phyloP scores from a whole-genome alignment of 345 rosid genomes.

The Turnera subulata region DNA sequence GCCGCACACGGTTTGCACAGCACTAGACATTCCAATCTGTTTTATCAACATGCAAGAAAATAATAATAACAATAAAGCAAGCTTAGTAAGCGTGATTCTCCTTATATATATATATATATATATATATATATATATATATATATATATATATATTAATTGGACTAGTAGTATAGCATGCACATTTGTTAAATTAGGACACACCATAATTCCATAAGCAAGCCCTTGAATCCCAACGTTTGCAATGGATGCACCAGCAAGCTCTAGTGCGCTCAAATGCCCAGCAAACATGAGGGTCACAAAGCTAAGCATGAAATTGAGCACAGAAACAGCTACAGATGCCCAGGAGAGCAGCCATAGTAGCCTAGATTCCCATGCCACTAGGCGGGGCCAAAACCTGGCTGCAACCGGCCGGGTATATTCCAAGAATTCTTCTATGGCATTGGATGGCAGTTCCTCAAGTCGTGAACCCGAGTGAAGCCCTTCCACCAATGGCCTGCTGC shows the following conservation, averaged over 20 bases:
- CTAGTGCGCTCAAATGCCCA: conserved; percentile 68
- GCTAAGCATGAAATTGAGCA: conserved; percentile 77
- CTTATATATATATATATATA: too few relatives aligned
- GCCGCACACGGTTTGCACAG: conserved; percentile 94
- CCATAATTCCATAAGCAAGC: conserved; percentile 97
- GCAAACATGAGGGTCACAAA: conserved; percentile 73
- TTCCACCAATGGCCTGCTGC: too few relatives aligned
- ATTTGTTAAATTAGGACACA: conserved; percentile 21
- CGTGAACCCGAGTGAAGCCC: conserved; percentile 54
- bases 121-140: too few relatives aligned
- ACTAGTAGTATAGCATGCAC: too few relatives aligned
- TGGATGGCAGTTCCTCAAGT: conserved; percentile 51
- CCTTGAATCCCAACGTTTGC: conserved; percentile 92
- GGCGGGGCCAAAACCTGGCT: conserved; percentile 63
- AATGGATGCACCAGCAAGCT: conserved; percentile 88
- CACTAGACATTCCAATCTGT: conserved; percentile 96
- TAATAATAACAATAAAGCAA: background rate
- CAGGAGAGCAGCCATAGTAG: conserved; percentile 73
- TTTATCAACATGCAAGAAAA: background rate
- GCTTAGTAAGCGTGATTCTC: background rate
- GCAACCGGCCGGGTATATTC: conserved; percentile 33
- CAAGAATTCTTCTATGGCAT: conserved; percentile 60
- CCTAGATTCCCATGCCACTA: conserved; percentile 76
- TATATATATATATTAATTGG: too few relatives aligned
- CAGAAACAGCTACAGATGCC: conserved; percentile 60